Evolutionary conservation across 2,329 filamentous ascomycete genomes (phyloP).

Genomic region (Gnomoniopsis sp.): DNA sequence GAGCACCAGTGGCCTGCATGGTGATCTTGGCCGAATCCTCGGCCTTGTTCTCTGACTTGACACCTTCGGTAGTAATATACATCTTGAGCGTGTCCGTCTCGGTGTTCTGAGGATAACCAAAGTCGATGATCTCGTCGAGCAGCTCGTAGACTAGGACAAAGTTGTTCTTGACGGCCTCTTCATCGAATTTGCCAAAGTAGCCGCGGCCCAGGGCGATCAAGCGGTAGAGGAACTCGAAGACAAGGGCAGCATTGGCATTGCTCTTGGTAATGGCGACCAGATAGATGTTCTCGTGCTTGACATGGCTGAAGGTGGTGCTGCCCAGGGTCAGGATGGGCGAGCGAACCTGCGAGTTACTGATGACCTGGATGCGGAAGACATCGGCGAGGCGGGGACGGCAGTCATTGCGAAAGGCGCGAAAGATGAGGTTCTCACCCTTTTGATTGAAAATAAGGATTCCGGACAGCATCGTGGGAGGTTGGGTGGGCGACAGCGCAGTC

Average conservation of each 20-base stretch:
- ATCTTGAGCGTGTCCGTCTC: constrained; percentile 99
- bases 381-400: constrained; percentile 96
- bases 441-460: constrained; percentile 98
- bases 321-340: constrained; percentile 96
- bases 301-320: constrained; percentile 98
- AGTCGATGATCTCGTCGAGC: constrained; percentile 96
- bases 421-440: constrained; percentile 99
- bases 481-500: neutral
- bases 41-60: constrained; percentile 82
- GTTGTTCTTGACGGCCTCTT: constrained; percentile 99
- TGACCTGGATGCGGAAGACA: constrained; percentile 99
- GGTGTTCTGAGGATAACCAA: constrained; percentile 98
- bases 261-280: constrained; percentile 96
- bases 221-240: constrained; percentile 97
- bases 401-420: constrained; percentile 97
- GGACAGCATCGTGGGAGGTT: constrained; percentile 71
- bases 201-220: constrained; percentile 85
- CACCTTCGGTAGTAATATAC: constrained; percentile 99
- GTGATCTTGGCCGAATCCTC: constrained; percentile 98
- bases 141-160: constrained; percentile 98
- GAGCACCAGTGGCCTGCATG: constrained; percentile 95
- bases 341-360: constrained; percentile 95
- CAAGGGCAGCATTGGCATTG: constrained; percentile 96
- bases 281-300: constrained; percentile 99
- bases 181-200: constrained; percentile 98